Evolutionary conservation across 805 yeast species (phyloP), one percentile per base, ranked within the genome.

Genomic region (Sugiyamaella lignohabitans): DNA sequence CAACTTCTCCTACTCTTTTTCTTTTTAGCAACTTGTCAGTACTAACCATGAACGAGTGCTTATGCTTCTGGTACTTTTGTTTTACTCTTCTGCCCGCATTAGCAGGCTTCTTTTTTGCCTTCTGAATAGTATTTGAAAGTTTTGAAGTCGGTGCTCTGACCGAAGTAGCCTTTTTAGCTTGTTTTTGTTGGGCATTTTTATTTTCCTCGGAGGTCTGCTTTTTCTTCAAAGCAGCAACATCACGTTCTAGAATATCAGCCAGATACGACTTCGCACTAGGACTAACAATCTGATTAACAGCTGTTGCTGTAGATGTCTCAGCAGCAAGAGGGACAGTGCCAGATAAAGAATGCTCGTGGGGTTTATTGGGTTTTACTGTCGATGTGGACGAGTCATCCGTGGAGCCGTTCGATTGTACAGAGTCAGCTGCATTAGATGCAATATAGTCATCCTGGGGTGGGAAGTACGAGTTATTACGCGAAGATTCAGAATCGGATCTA

Each of bases 1-100:
- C 67, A 11, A 86, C 72, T 45, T 82, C 82, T 2, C 94, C 95
- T 2, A 49, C 45, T 21, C 52, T 43, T 34, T 55, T 53, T 4
- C 40, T 32, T 20, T 47, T 18, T 18, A 58, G 45, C 11, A 49
- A 40, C 37, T 43, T 41, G 42, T 49, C 43, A 18, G 53, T 47
- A 36, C 37, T 43, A 18, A 39, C 20, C 6, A 38, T 18, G 21
- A 35, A 27, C 14, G 32, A 27, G 8, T 27, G 8, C 14, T 27
- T 27, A 14, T 27, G 32, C 14, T 27, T 27, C 14, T 14, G 32
- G 14, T 27, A 27, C 14, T 27, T 14, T 27, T 14, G 32, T 27
- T 27, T 27, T 8, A 27, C 32, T 27, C 14, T 27, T 27, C 32
- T 27, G 14, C 32, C 32, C 8, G 32, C 32, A 27, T 8, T 27